phyloP scores from a whole-genome alignment of 192 early-diverging fungal genomes.

The Umbelopsis ramanniana region DNA sequence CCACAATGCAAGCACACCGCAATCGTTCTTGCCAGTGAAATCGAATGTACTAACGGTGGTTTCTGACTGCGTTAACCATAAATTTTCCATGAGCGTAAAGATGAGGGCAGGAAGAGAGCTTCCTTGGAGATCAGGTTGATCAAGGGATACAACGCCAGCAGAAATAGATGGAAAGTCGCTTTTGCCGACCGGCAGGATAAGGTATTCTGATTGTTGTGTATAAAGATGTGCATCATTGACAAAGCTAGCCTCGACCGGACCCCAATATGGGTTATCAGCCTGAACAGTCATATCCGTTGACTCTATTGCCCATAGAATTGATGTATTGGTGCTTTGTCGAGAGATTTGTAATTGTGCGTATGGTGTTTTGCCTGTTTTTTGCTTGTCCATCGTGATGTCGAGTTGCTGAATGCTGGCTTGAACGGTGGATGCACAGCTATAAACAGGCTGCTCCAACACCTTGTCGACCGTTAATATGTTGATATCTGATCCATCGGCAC shows the following conservation, averaged over 20 bases:
- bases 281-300: background rate
- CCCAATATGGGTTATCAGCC: background rate
- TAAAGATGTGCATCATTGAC: background rate
- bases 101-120: background rate
- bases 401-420: conserved; percentile 8
- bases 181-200: background rate
- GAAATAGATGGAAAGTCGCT: background rate
- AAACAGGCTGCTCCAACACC: background rate
- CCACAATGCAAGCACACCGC: background rate
- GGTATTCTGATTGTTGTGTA: background rate
- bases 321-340: background rate
- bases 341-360: background rate
- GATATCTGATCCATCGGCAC: background rate
- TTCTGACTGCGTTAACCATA: background rate
- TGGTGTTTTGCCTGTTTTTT: background rate
- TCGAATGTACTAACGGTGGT: background rate
- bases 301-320: background rate
- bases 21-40: background rate
- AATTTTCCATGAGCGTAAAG: background rate
- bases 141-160: background rate
- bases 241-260: background rate
- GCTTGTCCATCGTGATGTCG: background rate
- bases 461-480: background rate
- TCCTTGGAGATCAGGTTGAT: background rate
- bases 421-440: background rate